A percentile compares a stretch with the other conserved stretches of the same genome.
Evolutionary conservation across 805 yeast genomes (phyloP).

Genomic region (Sugiyamaella mastotermitis): DNA sequence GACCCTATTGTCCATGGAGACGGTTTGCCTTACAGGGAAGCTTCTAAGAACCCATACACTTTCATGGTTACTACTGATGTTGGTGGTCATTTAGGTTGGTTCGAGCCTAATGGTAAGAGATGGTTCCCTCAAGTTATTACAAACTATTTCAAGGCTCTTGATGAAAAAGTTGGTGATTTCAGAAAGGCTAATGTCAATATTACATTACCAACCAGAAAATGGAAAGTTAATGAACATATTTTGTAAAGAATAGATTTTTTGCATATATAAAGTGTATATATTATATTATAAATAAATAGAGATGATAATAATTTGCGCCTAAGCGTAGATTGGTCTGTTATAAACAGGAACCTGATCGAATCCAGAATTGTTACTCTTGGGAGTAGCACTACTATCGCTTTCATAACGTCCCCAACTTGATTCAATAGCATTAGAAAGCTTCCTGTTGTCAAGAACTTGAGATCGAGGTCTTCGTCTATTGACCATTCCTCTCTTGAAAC

Average conservation of each 20-base stretch:
- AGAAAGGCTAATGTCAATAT: constrained; percentile 11
- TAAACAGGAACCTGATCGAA: no score
- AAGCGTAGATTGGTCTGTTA: no score
- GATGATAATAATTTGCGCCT: no score
- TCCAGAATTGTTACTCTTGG: neutral
- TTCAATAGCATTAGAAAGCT: constrained; percentile 4
- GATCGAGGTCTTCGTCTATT: constrained; percentile 14
- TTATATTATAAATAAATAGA: no score
- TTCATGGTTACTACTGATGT: constrained; percentile 51
- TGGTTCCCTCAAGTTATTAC: constrained; percentile 59
- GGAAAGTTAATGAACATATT: constrained; percentile 17
- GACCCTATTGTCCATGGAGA: constrained; percentile 64
- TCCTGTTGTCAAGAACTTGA: constrained; percentile 6
- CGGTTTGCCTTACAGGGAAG: constrained; percentile 47
- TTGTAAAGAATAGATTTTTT: constrained; percentile 1
- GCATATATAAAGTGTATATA: neutral
- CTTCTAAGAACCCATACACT: constrained; percentile 52
- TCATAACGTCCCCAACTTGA: constrained; percentile 7
- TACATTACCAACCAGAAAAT: constrained; percentile 13
- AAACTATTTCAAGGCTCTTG: constrained; percentile 35
- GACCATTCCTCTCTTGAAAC: constrained; percentile 10
- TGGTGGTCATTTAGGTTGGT: constrained; percentile 88
- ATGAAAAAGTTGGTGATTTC: constrained; percentile 26
- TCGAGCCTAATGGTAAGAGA: constrained; percentile 49
- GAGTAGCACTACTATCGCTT: constrained; percentile 4